A percentile compares a stretch with the other conserved stretches of the same genome.
Evolutionary conservation across 352 stramenopile species (phyloP).

Genomic region (Phytophthora uliginosa): DNA sequence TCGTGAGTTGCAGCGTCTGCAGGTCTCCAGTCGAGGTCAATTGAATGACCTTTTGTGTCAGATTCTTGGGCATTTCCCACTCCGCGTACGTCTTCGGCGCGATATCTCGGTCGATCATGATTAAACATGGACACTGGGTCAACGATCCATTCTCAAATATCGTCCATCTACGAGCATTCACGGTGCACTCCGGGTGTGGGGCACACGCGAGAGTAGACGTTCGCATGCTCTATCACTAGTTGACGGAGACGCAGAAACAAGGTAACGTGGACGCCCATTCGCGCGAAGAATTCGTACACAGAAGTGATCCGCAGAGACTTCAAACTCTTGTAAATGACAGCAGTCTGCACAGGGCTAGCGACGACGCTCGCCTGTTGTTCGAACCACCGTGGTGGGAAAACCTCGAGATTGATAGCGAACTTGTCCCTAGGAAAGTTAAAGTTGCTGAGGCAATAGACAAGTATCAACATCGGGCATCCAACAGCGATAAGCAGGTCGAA

Average conservation of each 20-base stretch:
- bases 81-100: constrained; percentile 31
- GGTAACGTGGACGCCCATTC: constrained; percentile 34
- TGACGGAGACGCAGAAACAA: constrained; percentile 4
- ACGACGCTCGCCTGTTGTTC: constrained; percentile 31
- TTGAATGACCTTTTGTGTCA: constrained; percentile 40
- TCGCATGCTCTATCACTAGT: constrained; percentile 24
- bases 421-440: constrained; percentile 43
- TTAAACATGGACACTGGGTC: constrained; percentile 50
- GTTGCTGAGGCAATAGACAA: constrained; percentile 38
- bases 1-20: constrained; percentile 44
- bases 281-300: constrained; percentile 33
- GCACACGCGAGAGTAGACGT: constrained; percentile 23
- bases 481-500: constrained; percentile 47
- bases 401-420: constrained; percentile 37
- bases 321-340: constrained; percentile 37
- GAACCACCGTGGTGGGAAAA: constrained; percentile 36
- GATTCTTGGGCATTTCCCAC: constrained; percentile 40
- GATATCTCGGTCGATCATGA: constrained; percentile 43
- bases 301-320: constrained; percentile 47
- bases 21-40: constrained; percentile 35
- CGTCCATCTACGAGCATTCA: constrained; percentile 38
- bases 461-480: constrained; percentile 40
- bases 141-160: constrained; percentile 11
- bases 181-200: constrained; percentile 33
- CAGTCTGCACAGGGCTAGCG: constrained; percentile 28